Base-by-base conservation (phyloP, 257 asterid species). In the Nicotiana tomentosiformis region DNA sequence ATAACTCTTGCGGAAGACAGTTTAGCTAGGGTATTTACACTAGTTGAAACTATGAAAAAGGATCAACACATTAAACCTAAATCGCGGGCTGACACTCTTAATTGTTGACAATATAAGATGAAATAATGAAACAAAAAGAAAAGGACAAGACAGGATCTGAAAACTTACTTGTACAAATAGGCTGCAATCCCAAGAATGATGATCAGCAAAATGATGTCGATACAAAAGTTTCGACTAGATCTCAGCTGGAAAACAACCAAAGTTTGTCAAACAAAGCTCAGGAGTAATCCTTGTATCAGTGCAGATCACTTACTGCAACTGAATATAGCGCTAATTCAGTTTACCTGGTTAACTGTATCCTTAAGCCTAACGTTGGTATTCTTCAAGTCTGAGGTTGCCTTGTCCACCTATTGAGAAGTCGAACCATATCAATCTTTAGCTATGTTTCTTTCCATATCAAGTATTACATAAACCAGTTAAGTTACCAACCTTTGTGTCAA, bases 121-220 rank as follows among this genome's bases (percentile, higher is more conserved):
- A 68, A 37, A 10, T 69, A 43, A 77, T 32, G 46, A 30, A 78
- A 29, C 60, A 17, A 23, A 33, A 23, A 16, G 30, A 51, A 17
- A 76, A 43, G 53, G 35, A 32, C 4, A 49, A 49, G 37, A 76
- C 5, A 35, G 53, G 55, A 80, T 77, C 7, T 17, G 82, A 62
- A 56, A 72, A 88, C 98, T 91, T 88, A 95, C 98, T 95, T 93
- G 97, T 95, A 95, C 17, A 95, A 84, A 87, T 95, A 95, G 84
- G 99, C 99, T 29, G 99, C 99, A 84, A 95, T 95, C 84, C 99
- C 98, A 87, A 95, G 95, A 85, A 95, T 93, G 74, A 95, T 82
- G 86, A 98, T 93, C 85, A 95, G 87, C 91, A 95, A 88, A 80
- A 93, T 91, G 87, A 95, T 95, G 87, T 95, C 99, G 46, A 93